Evolutionary conservation across 2,329 filamentous ascomycete genomes (phyloP).

Genomic region (Grosmannia penicillata): DNA sequence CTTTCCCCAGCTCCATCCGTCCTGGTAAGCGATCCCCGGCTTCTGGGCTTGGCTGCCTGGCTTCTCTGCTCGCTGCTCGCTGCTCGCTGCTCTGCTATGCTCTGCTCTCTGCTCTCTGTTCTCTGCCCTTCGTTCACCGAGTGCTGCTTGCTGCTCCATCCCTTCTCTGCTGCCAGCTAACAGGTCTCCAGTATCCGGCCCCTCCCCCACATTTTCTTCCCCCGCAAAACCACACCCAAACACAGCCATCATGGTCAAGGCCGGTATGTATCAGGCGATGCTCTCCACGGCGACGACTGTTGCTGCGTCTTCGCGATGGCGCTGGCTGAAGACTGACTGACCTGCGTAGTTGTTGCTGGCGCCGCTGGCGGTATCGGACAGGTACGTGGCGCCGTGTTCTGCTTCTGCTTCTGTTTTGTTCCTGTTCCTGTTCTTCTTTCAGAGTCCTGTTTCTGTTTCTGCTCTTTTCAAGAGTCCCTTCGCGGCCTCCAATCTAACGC

Average conservation of each 20-base stretch:
- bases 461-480: no score
- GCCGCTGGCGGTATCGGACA: constrained; percentile 98
- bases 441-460: no score
- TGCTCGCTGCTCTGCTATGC: no score
- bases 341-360: constrained; percentile 61
- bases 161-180: no score
- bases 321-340: not conserved
- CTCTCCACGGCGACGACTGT: not conserved
- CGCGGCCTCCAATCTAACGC: no score
- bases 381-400: constrained; percentile 33
- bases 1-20: no score
- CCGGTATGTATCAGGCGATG: constrained; percentile 15
- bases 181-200: constrained; percentile 8
- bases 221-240: constrained; percentile 1
- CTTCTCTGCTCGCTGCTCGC: no score
- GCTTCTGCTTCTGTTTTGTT: not conserved
- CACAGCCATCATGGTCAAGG: constrained; percentile 22
- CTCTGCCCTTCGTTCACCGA: no score
- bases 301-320: not conserved
- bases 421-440: constrained; percentile 5
- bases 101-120: no score
- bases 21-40: no score
- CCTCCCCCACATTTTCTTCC: constrained; percentile 11
- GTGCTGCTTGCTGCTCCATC: no score
- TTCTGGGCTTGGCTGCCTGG: no score